phyloP scores from a whole-genome alignment of 257 asterid species.

The Salvia hispanica region DNA sequence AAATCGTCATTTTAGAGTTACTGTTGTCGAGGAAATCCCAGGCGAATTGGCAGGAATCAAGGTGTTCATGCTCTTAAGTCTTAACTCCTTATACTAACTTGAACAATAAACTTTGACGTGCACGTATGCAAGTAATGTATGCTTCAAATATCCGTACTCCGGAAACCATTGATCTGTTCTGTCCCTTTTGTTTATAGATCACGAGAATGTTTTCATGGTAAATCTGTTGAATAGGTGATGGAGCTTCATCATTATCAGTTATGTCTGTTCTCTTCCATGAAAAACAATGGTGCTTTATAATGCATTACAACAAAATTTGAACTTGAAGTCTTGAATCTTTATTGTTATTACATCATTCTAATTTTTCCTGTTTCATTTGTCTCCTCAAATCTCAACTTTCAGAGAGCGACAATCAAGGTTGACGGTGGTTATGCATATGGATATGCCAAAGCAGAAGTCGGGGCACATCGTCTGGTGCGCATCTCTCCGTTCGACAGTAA shows the following conservation, averaged over 20 bases:
- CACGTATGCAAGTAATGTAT: not conserved
- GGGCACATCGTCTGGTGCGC: conserved; percentile 95
- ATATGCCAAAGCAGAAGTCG: conserved; percentile 94
- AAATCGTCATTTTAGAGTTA: conserved; percentile 63
- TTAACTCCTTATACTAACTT: not conserved
- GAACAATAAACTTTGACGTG: not conserved
- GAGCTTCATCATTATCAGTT: not conserved
- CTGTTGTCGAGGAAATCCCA: conserved; percentile 92
- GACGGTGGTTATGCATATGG: conserved; percentile 92
- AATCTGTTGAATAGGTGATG: not conserved
- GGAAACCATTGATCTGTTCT: not conserved
- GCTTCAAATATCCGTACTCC: not conserved
- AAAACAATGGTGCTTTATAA: not conserved
- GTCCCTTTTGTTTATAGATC: not conserved
- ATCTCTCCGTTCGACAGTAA: conserved; percentile 68
- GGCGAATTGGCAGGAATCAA: conserved; percentile 97
- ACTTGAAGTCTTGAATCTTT: not conserved
- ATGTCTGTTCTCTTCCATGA: conserved; percentile 4
- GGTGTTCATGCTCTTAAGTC: conserved; percentile 54
- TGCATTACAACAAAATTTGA: not conserved
- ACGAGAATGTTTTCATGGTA: not conserved
- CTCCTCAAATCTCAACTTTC: conserved; percentile 20
- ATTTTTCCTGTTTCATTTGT: not conserved
- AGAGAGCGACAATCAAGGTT: conserved; percentile 93
- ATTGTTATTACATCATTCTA: not conserved